Evolutionary conservation across 257 asterid species (phyloP).

Genomic region (Apocynum venetum): DNA sequence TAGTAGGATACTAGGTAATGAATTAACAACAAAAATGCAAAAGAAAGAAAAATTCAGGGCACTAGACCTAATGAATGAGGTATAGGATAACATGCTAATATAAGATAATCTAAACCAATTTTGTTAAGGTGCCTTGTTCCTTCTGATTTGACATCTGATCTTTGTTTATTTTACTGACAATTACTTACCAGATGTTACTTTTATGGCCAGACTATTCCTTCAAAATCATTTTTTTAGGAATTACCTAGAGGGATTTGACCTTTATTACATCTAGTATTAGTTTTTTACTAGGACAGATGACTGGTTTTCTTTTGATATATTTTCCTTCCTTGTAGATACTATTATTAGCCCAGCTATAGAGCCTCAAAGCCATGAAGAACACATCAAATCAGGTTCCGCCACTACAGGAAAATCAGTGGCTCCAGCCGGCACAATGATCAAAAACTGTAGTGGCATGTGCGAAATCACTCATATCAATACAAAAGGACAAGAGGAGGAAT

Average conservation of each 20-base stretch:
- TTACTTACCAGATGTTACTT: conserved; percentile 8
- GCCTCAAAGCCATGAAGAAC: conserved; percentile 35
- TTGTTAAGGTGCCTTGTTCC: not conserved
- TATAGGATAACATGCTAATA: not conserved
- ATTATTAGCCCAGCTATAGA: conserved; percentile 30
- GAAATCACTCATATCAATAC: conserved; percentile 26
- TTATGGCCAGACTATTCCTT: conserved; percentile 11
- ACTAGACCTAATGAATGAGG: not conserved
- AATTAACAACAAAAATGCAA: not conserved
- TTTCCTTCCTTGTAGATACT: conserved; percentile 38
- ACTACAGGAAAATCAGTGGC: conserved; percentile 25
- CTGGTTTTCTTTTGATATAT: not conserved
- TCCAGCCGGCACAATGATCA: conserved; percentile 9
- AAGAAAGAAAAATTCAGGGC: not conserved
- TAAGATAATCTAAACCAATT: not conserved
- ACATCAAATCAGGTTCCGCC: conserved; percentile 29
- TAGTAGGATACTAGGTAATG: not conserved
- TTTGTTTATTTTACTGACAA: not conserved
- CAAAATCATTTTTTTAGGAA: conserved; percentile 13
- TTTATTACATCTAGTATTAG: not conserved
- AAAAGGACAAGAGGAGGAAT: conserved; percentile 28
- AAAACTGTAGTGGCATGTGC: conserved; percentile 27
- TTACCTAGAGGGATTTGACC: conserved; percentile 14
- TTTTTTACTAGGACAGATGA: not conserved
- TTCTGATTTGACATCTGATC: not conserved